Conservation (phyloP, 2,329 filamentous ascomycete species). For the Thielaviopsis musarum region DNA sequence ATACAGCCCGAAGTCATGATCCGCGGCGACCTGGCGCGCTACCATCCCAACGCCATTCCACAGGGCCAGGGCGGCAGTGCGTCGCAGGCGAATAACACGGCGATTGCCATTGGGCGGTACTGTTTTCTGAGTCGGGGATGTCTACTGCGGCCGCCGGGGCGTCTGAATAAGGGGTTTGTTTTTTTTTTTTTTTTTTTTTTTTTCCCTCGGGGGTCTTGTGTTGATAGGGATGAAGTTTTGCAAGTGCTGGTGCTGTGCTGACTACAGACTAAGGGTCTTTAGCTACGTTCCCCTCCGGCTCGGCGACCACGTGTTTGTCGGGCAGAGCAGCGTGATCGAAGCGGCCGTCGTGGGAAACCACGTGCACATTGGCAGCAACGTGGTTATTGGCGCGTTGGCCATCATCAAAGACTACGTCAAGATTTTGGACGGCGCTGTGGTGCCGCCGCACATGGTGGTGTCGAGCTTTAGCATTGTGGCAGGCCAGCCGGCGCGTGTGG, state of each 20-base stretch:
- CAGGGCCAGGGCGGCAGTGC: constrained; percentile 16
- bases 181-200: no score
- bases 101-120: constrained; percentile 80
- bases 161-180: constrained; percentile 55
- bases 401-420: constrained; percentile 90
- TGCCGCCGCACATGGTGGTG: constrained; percentile 79
- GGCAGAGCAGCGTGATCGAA: constrained; percentile 57
- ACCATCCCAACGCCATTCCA: constrained; percentile 27
- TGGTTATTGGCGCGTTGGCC: constrained; percentile 67
- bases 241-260: no score
- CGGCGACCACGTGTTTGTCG: constrained; percentile 87
- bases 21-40: constrained; percentile 66
- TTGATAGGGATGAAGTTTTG: no score
- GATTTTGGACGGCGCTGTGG: constrained; percentile 67
- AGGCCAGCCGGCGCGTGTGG: constrained; percentile 59
- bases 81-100: constrained; percentile 36
- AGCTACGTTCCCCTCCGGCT: constrained; percentile 83
- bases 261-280: constrained; percentile 29
- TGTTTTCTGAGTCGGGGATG: constrained; percentile 70
- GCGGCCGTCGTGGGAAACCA: constrained; percentile 71
- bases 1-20: constrained; percentile 93
- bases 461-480: constrained; percentile 88
- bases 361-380: constrained; percentile 66
- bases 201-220: no score
- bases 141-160: constrained; percentile 66